Evolutionary conservation across 257 asterid genomes (phyloP).

Genomic region (Coffea eugenioides): DNA sequence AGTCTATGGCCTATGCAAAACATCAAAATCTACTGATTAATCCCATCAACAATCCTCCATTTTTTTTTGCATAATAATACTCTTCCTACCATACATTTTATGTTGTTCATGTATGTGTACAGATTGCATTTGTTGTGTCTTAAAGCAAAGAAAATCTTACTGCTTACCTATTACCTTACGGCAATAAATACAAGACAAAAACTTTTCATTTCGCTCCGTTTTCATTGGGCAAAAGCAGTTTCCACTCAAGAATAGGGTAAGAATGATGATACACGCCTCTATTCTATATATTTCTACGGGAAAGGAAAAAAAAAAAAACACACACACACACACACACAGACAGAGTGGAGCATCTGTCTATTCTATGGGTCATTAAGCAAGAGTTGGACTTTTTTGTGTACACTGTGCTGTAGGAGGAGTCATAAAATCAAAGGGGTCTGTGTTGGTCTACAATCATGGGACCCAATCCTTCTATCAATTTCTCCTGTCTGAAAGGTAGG

Average conservation of each 20-base stretch:
- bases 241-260: background rate
- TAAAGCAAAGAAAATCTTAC: background rate
- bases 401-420: background rate
- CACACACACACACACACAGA: background rate
- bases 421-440: conserved; percentile 9
- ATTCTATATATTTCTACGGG: too few species aligned
- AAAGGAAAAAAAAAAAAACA: background rate
- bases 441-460: conserved; percentile 5
- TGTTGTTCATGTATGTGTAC: too few species aligned
- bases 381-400: background rate
- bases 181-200: background rate
- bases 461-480: conserved; percentile 15
- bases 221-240: background rate
- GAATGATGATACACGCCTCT: background rate
- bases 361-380: background rate
- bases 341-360: background rate
- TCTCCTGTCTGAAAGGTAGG: conserved; percentile 15
- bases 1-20: background rate
- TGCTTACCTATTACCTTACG: background rate
- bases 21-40: background rate
- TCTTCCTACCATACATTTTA: too few species aligned
- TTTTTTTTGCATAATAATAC: too few species aligned
- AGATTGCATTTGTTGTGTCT: too few species aligned
- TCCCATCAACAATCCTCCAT: background rate
- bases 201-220: background rate